Base-by-base conservation (phyloP, 305 asterid species). In the Plantago lanceolata region DNA sequence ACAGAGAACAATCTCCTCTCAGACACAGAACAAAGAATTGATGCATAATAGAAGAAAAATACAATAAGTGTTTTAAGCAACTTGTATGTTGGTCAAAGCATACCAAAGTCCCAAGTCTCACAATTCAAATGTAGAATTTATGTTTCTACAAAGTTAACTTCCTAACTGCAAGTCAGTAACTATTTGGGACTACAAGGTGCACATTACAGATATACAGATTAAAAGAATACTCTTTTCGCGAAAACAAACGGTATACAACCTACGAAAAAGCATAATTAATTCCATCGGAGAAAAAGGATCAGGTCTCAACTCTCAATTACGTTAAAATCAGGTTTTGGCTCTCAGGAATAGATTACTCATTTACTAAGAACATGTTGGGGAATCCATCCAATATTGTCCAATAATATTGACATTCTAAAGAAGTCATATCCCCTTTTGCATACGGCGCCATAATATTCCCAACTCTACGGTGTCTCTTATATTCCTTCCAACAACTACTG, bases 381-480 rank as follows among this genome's bases (percentile, higher is more conserved):
- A 14, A 53, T 24, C 37, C 37, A 33, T 33, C 40, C 0, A 5
- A 33, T 33, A 3, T 2, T 33, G 37, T 11, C 11, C 59, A 54
- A 13, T 43, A 54, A 13, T 26, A 24, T 11, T 15, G 13, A 20
- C 59, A n/a, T 52, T 18, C 19, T 54, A 54, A 54, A 24, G 17
- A 26, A 26, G 12, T 4, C 18, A 24, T 54, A 54, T 14, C 40
- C 29, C 33, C 0, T 21, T 4, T 1, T 53, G 18, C 29, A 60
- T 73, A 26, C 53, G 29, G 40, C 26, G 50, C 56, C 12, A 28
- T 17, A 18, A 15, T 24, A 51, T 51, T 54, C 17, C 13, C 59
- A 54, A 18, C 21, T 26, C 40, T 54, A 54, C 8, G 40, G 56
- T 6, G 29, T n/a, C 16, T 51, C 56, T 19, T 51, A 19, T 19